Conservation (phyloP, 2,329 filamentous ascomycete genomes). For the Geosmithia putterillii region DNA sequence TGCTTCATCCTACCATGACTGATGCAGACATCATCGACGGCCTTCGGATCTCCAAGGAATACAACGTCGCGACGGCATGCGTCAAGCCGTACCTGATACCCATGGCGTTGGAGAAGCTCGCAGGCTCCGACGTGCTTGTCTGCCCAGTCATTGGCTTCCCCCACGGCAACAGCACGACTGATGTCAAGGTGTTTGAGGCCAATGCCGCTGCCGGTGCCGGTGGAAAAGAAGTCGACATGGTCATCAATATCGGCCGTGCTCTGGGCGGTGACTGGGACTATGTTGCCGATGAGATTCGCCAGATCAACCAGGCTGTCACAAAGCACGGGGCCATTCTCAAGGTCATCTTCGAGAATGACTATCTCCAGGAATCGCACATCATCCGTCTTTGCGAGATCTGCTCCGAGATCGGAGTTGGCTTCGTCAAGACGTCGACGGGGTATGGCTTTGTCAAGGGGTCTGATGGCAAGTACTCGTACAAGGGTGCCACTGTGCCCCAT, state of each 20-base stretch:
- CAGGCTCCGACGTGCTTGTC: conserved; percentile 33
- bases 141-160: conserved; percentile 51
- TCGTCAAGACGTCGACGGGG: conserved; percentile 49
- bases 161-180: conserved; percentile 41
- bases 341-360: conserved; percentile 53
- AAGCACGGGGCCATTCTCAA: conserved; percentile 35
- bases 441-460: conserved; percentile 47
- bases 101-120: conserved; percentile 31
- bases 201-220: conserved; percentile 31
- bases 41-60: conserved; percentile 30
- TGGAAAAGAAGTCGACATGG: conserved; percentile 46
- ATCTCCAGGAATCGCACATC: conserved; percentile 36
- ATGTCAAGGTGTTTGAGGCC: conserved; percentile 42
- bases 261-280: conserved; percentile 45
- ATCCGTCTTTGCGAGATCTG: conserved; percentile 41
- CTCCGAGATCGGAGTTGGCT: conserved; percentile 34
- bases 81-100: conserved; percentile 44
- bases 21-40: conserved; percentile 38
- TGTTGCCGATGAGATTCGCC: conserved; percentile 35
- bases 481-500: conserved; percentile 36
- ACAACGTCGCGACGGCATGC: conserved; percentile 42
- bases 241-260: conserved; percentile 46
- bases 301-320: conserved; percentile 34
- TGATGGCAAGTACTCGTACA: conserved; percentile 37
- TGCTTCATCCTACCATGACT: conserved; percentile 50